Conservation (phyloP, 495 filamentous ascomycete genomes). For the Ascobolus immersus region DNA sequence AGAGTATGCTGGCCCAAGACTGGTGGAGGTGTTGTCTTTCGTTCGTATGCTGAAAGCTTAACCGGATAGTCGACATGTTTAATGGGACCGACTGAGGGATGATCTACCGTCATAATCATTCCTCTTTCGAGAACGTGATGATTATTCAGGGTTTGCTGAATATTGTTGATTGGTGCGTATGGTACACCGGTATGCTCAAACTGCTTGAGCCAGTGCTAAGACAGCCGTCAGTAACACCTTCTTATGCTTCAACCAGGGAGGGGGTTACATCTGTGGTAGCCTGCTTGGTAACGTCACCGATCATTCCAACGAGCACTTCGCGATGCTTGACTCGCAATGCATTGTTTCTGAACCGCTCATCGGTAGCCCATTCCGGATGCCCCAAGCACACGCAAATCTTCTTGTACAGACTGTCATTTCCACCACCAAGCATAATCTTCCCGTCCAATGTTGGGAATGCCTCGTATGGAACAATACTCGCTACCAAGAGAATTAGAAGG, state of each 20-base stretch:
- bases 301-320: constrained; percentile 43
- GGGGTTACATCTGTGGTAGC: constrained; percentile 36
- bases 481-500: constrained; percentile 20
- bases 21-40: constrained; percentile 58
- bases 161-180: constrained; percentile 84
- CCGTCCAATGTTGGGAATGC: constrained; percentile 84
- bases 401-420: constrained; percentile 77
- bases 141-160: constrained; percentile 60
- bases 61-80: constrained; percentile 86
- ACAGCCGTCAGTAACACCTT: neutral
- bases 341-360: constrained; percentile 54
- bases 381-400: constrained; percentile 58
- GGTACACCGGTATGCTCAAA: constrained; percentile 82
- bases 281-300: constrained; percentile 44
- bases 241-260: neutral
- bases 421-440: constrained; percentile 74
- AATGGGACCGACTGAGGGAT: constrained; percentile 57
- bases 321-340: constrained; percentile 59
- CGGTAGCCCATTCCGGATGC: constrained; percentile 52
- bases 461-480: constrained; percentile 85
- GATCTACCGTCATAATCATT: constrained; percentile 75
- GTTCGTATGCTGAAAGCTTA: constrained; percentile 66
- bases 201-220: constrained; percentile 56
- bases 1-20: constrained; percentile 79
- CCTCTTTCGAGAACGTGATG: constrained; percentile 58